Evolutionary conservation across 352 stramenopile species (phyloP).

Genomic region (Pythium utonaiense): DNA sequence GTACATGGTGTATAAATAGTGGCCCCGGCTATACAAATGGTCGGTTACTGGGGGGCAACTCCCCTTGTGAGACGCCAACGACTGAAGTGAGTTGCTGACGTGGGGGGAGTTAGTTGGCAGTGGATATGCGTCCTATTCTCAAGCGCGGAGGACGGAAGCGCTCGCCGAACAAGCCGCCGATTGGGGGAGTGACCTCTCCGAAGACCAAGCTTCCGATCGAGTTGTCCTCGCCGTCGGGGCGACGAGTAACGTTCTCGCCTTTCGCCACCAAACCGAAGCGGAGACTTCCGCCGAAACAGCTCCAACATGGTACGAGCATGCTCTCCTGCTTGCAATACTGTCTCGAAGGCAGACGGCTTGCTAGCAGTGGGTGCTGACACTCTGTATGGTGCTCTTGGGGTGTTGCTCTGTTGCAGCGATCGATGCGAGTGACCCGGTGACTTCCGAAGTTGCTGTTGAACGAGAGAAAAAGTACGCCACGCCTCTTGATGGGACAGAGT

Average conservation of each 20-base stretch:
- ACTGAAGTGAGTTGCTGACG: neutral
- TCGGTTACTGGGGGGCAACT: neutral
- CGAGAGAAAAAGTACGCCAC: slow-evolving; percentile 2
- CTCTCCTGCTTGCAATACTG: too few species aligned
- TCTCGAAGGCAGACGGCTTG: too few species aligned
- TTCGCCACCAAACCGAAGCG: slow-evolving; percentile 49
- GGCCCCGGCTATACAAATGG: neutral
- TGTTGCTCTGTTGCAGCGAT: neutral
- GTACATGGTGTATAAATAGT: slow-evolving; percentile 3
- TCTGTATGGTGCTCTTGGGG: too few species aligned
- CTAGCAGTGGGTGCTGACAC: too few species aligned
- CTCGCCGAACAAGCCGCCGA: slow-evolving; percentile 20
- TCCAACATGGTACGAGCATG: slow-evolving; percentile 12
- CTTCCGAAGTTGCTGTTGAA: neutral
- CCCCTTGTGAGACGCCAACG: neutral
- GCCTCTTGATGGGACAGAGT: neutral
- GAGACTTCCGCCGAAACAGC: slow-evolving; percentile 8
- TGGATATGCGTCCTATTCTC: slow-evolving; percentile 52
- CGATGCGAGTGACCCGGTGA: neutral
- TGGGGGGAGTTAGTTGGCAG: neutral
- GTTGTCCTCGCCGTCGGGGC: slow-evolving; percentile 31
- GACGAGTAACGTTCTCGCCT: slow-evolving; percentile 73
- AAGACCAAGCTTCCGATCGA: slow-evolving; percentile 22
- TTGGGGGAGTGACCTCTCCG: slow-evolving; percentile 4
- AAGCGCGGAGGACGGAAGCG: slow-evolving; percentile 31